Evolutionary conservation across 2,329 filamentous ascomycete species (phyloP).

Genomic region (Setomelanomma holmii): DNA sequence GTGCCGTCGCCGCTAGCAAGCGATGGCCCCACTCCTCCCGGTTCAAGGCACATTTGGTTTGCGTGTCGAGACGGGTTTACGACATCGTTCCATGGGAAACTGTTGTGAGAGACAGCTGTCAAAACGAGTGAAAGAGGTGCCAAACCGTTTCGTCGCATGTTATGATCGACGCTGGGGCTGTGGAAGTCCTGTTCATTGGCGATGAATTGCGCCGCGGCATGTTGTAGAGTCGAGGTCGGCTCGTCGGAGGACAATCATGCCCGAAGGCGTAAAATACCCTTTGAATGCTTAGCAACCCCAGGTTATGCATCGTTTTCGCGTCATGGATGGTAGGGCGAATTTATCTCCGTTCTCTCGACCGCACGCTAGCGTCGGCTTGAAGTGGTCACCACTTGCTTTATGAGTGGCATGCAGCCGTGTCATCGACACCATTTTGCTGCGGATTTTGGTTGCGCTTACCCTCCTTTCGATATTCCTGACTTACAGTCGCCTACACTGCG

Average conservation of each 20-base stretch:
- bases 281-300: slow-evolving; percentile 39
- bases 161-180: neutral
- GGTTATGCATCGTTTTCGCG: slow-evolving; percentile 23
- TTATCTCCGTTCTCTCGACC: slow-evolving; percentile 35
- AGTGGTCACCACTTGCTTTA: slow-evolving; percentile 26
- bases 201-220: neutral
- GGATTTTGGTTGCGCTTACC: neutral
- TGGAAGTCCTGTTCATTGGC: neutral
- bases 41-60: slow-evolving; percentile 6
- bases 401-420: slow-evolving; percentile 16
- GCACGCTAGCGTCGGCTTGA: slow-evolving; percentile 21
- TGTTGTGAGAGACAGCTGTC: neutral
- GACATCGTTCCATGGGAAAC: slow-evolving; percentile 2
- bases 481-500: neutral
- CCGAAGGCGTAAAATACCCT: slow-evolving; percentile 29
- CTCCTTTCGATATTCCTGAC: neutral
- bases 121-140: neutral
- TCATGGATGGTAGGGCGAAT: slow-evolving; percentile 26
- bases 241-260: slow-evolving; percentile 18
- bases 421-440: neutral
- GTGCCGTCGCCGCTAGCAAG: neutral
- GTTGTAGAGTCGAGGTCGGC: slow-evolving; percentile 12
- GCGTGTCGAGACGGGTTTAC: neutral
- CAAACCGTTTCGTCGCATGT: neutral
- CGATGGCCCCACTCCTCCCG: slow-evolving; percentile 16